Conservation (phyloP, 2,329 filamentous ascomycete genomes). For the Cytospora mali region DNA sequence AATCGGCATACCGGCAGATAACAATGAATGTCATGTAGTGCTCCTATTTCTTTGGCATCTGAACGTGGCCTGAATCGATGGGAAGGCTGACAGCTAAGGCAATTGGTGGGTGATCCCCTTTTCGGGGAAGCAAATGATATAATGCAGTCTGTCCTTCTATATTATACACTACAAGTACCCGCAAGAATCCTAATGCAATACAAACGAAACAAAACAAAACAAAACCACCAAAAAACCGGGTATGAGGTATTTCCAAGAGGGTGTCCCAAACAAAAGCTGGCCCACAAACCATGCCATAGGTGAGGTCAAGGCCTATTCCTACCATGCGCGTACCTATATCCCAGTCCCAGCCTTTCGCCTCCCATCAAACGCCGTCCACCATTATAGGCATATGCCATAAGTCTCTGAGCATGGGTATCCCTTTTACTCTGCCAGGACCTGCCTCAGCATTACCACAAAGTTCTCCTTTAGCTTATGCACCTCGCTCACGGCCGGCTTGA, state of each 20-base stretch:
- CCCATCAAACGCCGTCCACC: not conserved
- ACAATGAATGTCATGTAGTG: not conserved
- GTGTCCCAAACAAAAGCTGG: not conserved
- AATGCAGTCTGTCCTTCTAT: not conserved
- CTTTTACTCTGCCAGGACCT: constrained; percentile 72
- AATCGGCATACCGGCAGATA: not conserved
- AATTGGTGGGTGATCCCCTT: not conserved
- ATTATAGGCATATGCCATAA: not conserved
- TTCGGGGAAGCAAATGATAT: not conserved
- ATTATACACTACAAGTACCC: not conserved
- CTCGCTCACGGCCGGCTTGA: constrained; percentile 78
- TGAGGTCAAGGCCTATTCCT: not conserved
- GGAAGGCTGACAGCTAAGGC: too few relatives aligned
- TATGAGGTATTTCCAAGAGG: constrained; percentile 1
- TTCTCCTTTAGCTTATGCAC: constrained; percentile 77
- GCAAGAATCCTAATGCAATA: not conserved
- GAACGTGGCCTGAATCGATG: not conserved
- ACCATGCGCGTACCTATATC: not conserved
- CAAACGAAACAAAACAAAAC: too few relatives aligned
- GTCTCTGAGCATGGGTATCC: not conserved
- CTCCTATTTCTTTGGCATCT: too few relatives aligned
- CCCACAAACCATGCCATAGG: not conserved
- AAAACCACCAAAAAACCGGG: not conserved
- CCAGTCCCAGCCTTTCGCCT: not conserved
- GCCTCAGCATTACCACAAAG: constrained; percentile 80